A percentile compares a stretch with the other conserved stretches of the same genome.
Conservation (phyloP, 2,329 filamentous ascomycete genomes). For the Teratosphaeria destructans region DNA sequence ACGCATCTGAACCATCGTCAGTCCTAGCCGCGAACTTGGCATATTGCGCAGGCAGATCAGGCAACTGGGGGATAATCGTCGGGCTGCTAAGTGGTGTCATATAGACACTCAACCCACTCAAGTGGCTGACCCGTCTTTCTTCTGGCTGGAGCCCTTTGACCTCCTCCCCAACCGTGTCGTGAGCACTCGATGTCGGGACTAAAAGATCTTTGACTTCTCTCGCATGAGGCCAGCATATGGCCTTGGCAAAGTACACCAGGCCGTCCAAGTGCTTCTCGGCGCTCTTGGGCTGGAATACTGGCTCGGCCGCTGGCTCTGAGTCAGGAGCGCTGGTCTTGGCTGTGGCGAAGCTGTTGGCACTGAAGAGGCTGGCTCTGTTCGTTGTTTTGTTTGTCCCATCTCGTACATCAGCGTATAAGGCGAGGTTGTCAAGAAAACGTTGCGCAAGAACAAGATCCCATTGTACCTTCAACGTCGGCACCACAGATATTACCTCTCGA, state of each 20-base stretch:
- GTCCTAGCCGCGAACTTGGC: background rate
- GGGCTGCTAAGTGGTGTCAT: conserved; percentile 13
- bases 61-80: background rate
- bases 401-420: conserved; percentile 19
- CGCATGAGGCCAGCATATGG: conserved; percentile 39
- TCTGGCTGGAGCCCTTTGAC: background rate
- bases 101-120: conserved; percentile 9
- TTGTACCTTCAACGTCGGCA: conserved; percentile 38
- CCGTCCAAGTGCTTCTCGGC: conserved; percentile 38
- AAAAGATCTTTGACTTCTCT: conserved; percentile 6
- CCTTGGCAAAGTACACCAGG: conserved; percentile 40
- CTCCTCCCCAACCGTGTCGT: background rate
- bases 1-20: background rate
- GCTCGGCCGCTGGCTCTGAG: conserved; percentile 6
- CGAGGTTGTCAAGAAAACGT: conserved; percentile 43
- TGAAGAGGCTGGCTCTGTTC: conserved; percentile 17
- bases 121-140: conserved; percentile 5
- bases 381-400: background rate
- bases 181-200: background rate
- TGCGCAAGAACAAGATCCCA: conserved; percentile 47
- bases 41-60: background rate
- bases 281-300: conserved; percentile 26
- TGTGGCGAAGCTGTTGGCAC: conserved; percentile 16
- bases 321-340: conserved; percentile 11
- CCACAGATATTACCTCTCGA: conserved; percentile 33